phyloP scores from a whole-genome alignment of 257 asterid genomes.

The Salvia rosmarinus region DNA sequence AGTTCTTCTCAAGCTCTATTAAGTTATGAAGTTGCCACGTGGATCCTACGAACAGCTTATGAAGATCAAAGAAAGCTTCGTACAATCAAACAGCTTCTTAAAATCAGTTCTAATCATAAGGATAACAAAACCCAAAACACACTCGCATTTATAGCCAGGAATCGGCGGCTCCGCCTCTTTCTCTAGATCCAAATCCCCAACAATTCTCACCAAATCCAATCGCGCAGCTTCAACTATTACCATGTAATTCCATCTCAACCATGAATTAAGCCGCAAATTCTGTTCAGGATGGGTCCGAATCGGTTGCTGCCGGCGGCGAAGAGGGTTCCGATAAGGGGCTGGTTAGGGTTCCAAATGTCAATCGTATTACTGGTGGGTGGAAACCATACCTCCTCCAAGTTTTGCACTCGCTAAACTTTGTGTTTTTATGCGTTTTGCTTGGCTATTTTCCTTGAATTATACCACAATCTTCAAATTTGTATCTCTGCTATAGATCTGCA shows the following conservation, averaged over 20 bases:
- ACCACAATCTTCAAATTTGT: conserved; percentile 23
- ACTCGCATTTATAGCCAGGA: neutral
- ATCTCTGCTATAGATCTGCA: conserved; percentile 43
- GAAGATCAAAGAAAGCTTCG: conserved; percentile 1
- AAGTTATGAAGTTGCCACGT: neutral
- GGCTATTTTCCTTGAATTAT: conserved; percentile 33
- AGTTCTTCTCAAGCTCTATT: neutral
- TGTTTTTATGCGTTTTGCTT: conserved; percentile 26
- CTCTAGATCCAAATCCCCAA: conserved; percentile 5
- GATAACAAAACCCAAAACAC: neutral
- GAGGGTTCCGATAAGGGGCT: conserved; percentile 57
- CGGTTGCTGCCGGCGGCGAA: conserved; percentile 47
- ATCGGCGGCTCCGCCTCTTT: neutral
- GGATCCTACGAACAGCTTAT: neutral
- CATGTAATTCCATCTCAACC: conserved; percentile 3
- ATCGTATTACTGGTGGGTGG: conserved; percentile 92
- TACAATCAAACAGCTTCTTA: neutral
- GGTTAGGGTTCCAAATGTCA: conserved; percentile 70
- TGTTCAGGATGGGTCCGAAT: conserved; percentile 36
- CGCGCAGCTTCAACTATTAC: neutral
- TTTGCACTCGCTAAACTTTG: conserved; percentile 76
- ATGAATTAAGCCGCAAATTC: conserved; percentile 35
- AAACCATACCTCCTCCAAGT: conserved; percentile 95
- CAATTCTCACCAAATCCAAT: neutral
- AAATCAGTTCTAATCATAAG: neutral